Percentiles rank a stretch among this genome's conserved stretches.
Conservation (phyloP, 23 red algal species). For the Agarophyton chilense region DNA sequence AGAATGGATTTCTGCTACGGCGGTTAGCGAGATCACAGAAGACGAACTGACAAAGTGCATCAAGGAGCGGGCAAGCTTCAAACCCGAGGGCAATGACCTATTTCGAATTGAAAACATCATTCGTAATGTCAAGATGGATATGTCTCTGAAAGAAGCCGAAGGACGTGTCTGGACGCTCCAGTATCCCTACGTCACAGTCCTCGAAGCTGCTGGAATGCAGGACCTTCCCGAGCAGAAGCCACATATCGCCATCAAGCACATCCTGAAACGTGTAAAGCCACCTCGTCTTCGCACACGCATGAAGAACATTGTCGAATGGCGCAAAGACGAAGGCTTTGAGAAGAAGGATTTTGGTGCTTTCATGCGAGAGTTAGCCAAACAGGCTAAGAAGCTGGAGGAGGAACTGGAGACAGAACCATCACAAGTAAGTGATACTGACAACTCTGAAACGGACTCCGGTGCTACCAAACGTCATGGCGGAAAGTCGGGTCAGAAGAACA, state of each 20-base stretch:
- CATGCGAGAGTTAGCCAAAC: not conserved
- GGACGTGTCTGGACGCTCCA: conserved; percentile 13
- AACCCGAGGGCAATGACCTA: conserved; percentile 2
- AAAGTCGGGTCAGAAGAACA: no score
- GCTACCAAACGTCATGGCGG: no score
- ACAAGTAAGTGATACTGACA: no score
- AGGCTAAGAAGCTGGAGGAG: not conserved
- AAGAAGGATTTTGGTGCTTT: conserved; percentile 41
- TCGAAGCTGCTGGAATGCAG: conserved; percentile 1
- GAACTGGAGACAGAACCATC: not conserved
- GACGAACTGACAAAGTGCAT: conserved; percentile 8
- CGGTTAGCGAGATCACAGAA: conserved; percentile 2
- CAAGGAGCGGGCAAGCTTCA: not conserved
- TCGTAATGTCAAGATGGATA: conserved; percentile 33
- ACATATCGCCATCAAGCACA: conserved; percentile 41
- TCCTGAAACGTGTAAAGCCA: conserved; percentile 35
- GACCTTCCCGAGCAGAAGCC: conserved; percentile 28
- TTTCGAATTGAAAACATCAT: conserved; percentile 5
- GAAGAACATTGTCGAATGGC: conserved; percentile 17
- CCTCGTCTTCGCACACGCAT: not conserved
- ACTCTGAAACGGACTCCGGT: no score
- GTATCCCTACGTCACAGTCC: not conserved
- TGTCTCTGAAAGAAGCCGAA: not conserved
- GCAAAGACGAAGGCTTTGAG: conserved; percentile 21
- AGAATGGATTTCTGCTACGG: conserved; percentile 15